Evolutionary conservation across 129 eudicot genomes (phyloP), one percentile per base, ranked within the genome.

Genomic region (Artemisia annua): DNA sequence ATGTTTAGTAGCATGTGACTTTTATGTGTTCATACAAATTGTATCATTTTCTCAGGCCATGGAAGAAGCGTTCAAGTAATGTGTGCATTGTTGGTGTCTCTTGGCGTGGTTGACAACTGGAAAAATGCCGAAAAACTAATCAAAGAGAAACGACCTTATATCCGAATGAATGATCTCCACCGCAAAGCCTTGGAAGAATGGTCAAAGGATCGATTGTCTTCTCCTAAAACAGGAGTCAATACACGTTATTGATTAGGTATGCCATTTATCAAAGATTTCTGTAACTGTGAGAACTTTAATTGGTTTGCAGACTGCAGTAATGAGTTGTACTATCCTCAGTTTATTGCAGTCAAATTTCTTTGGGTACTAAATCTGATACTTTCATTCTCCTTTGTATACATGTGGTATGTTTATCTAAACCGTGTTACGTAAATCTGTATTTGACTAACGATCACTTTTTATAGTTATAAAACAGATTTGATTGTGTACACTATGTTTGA

Each of bases 61-160:
- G 97, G 97, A 50, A 80, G 97, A 83, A 91, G 97, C 75, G 97
- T 91, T 66, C 96, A 89, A 1, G 89, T 91, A 30, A 91, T 78
- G 89, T 91, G 97, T 71, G 97, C 97, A 15, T 46, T 91, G 65
- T 78, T 91, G 80, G 96, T 88, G 66, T 85, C 91, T 55, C 82
- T 91, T 12, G 96, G 90, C 14, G 76, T 88, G 78, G 96, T 88
- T 48, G 96, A 91, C 53, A 86, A 91, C 67, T 91, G 97, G 97
- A 91, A 88, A 83, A 83, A 28, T 51, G 97, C 96, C 49, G 97
- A 91, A 79, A 91, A 84, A 65, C 44, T 91, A 17, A 84, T 91
- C 30, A 56, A 62, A 70, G 81, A 83, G 53, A 86, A 77, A 62
- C 81, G 97, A 49, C 97, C 97, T 14, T 88, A 70, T 74, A 91